Percentiles rank a stretch among this genome's conserved stretches.
Evolutionary conservation across 2,329 filamentous ascomycete species (phyloP).

Genomic region (Apiospora marii): DNA sequence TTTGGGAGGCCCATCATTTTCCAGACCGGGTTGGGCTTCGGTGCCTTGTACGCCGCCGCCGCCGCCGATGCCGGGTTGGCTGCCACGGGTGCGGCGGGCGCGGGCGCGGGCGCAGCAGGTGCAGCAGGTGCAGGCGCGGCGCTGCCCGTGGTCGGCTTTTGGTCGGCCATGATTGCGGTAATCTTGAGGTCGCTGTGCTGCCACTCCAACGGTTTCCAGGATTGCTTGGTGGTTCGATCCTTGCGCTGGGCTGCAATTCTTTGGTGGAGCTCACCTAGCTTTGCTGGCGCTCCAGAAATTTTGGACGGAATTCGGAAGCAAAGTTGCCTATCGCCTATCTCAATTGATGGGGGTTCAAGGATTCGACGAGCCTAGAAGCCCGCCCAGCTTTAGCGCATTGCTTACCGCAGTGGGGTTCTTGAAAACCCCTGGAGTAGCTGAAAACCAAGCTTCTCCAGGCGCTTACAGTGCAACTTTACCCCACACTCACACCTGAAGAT

Average conservation of each 20-base stretch:
- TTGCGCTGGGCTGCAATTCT: not conserved
- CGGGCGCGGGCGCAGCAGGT: not conserved
- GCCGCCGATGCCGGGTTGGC: conserved; percentile 5
- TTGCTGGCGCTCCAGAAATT: conserved; percentile 13
- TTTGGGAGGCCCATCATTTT: conserved; percentile 86
- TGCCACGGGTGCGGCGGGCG: conserved; percentile 11
- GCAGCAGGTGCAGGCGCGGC: not conserved
- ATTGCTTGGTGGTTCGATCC: not conserved
- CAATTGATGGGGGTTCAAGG: not conserved
- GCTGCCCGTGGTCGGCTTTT: conserved; percentile 6
- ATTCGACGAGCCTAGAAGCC: not conserved
- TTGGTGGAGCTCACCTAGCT: conserved; percentile 6
- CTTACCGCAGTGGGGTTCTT: not conserved
- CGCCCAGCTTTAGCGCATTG: not conserved
- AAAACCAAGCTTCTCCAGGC: conserved; percentile 14
- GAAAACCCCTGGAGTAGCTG: not conserved
- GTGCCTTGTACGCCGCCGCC: conserved; percentile 46
- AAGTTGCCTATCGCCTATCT: conserved; percentile 21
- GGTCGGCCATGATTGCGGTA: conserved; percentile 21
- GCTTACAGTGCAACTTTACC: not conserved
- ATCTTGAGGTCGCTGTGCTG: conserved; percentile 3
- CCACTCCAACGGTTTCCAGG: not conserved
- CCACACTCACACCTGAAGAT: not conserved
- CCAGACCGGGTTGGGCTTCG: conserved; percentile 73
- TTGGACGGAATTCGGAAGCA: conserved; percentile 20